Percentiles rank a stretch among this genome's conserved stretches.
Conservation (phyloP, 73 alveolate genomes). For the Stentor coeruleus region DNA sequence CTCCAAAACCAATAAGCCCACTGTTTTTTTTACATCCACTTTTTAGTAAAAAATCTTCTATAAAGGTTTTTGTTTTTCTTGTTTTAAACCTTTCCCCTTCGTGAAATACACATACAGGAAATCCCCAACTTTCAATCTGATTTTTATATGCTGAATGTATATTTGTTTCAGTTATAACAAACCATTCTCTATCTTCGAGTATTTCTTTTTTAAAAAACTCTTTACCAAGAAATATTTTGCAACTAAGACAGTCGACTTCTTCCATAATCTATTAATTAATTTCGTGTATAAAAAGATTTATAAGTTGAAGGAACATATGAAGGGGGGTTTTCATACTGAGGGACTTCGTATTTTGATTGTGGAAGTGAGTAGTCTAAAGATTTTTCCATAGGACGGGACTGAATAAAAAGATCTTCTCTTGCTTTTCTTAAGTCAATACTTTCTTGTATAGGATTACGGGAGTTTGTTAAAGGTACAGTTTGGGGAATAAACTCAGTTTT, state of each 20-base stretch:
- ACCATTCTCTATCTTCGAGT: neutral
- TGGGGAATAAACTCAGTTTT: neutral
- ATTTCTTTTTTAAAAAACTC: neutral
- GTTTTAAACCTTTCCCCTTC: conserved; percentile 24
- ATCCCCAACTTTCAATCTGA: neutral
- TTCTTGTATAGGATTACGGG: conserved; percentile 12
- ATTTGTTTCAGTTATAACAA: neutral
- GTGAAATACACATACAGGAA: neutral
- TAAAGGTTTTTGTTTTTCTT: neutral
- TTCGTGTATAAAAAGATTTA: neutral
- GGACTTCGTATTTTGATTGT: neutral
- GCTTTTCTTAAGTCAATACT: neutral
- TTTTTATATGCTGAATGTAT: neutral
- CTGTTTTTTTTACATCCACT: neutral
- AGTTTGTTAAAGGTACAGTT: neutral
- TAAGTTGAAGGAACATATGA: neutral
- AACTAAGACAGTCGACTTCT: neutral
- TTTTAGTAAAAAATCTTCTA: conserved; percentile 28
- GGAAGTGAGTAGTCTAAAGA: neutral
- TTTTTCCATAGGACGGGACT: neutral
- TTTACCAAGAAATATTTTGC: neutral
- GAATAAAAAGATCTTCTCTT: neutral
- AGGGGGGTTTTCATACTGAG: neutral
- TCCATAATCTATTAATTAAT: neutral
- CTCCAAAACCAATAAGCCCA: conserved; percentile 35